phyloP scores from a whole-genome alignment of 1,139 yeast species.

The Yamadazyma triangularis region DNA sequence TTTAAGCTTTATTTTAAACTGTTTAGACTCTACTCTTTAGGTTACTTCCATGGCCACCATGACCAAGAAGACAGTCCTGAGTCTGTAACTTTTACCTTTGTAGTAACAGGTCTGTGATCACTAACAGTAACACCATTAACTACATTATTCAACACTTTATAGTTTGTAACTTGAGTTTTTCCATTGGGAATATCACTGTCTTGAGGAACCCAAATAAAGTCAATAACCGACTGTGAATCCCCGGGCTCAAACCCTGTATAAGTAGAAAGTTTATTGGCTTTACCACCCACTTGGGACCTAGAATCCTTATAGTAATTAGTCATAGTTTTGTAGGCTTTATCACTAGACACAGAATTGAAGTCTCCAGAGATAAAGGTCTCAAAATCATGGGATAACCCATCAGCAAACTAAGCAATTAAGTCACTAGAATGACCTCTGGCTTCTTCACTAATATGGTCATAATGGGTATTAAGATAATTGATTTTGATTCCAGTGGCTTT shows the following conservation, averaged over 20 bases:
- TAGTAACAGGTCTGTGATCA: slow-evolving; percentile 43
- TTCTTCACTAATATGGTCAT: slow-evolving; percentile 36
- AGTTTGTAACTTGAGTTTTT: slow-evolving; percentile 18
- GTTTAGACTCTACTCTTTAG: no score
- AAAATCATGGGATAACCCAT: slow-evolving; percentile 22
- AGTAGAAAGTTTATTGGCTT: slow-evolving; percentile 29
- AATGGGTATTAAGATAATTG: slow-evolving; percentile 39
- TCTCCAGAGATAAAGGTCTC: slow-evolving; percentile 31
- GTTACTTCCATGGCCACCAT: no score
- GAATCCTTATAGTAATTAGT: slow-evolving; percentile 21
- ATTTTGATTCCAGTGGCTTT: slow-evolving; percentile 17
- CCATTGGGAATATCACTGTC: slow-evolving; percentile 14
- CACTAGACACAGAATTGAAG: slow-evolving; percentile 11
- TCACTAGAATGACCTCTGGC: slow-evolving; percentile 29
- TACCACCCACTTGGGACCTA: no score
- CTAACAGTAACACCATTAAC: slow-evolving; percentile 27
- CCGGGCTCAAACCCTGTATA: slow-evolving; percentile 33
- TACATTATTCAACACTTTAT: slow-evolving; percentile 36
- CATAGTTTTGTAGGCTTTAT: slow-evolving; percentile 19
- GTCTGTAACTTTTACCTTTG: slow-evolving; percentile 18
- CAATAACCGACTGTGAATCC: slow-evolving; percentile 17
- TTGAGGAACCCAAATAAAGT: slow-evolving; percentile 24
- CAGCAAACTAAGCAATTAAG: slow-evolving; percentile 28
- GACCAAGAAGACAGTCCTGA: no score
- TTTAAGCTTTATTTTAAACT: no score